Evolutionary conservation across 768 basidiomycete species (phyloP).

Genomic region (Tremella mesenterica): DNA sequence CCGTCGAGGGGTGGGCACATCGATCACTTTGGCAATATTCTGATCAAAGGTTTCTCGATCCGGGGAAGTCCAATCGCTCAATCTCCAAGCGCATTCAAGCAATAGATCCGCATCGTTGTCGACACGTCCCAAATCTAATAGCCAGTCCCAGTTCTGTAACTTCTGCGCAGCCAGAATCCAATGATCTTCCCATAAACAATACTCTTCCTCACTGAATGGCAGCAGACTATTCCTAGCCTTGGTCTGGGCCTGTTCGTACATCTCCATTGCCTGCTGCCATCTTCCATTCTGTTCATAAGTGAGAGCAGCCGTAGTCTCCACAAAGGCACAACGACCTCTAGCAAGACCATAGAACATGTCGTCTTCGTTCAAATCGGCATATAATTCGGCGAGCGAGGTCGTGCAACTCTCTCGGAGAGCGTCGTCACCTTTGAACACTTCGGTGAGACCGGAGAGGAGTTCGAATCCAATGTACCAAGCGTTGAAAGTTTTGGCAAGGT

Average conservation of each 20-base stretch:
- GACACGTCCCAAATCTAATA: constrained; percentile 77
- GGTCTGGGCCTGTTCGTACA: constrained; percentile 83
- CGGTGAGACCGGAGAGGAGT: constrained; percentile 70
- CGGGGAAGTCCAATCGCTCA: constrained; percentile 70
- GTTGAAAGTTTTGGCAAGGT: constrained; percentile 87
- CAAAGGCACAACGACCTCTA: constrained; percentile 77
- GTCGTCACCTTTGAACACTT: constrained; percentile 66
- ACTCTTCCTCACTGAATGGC: constrained; percentile 88
- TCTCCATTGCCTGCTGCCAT: constrained; percentile 83
- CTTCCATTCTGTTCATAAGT: constrained; percentile 93
- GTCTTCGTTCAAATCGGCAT: constrained; percentile 90
- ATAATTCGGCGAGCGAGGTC: constrained; percentile 87
- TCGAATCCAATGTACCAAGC: constrained; percentile 91
- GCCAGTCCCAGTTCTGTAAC: constrained; percentile 92
- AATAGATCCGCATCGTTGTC: constrained; percentile 87
- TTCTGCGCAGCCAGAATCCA: constrained; percentile 95
- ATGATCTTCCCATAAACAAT: constrained; percentile 98
- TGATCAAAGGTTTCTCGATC: constrained; percentile 62
- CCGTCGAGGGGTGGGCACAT: constrained; percentile 85
- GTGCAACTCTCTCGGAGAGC: constrained; percentile 70
- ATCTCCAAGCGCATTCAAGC: constrained; percentile 92
- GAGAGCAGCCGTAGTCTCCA: constrained; percentile 74
- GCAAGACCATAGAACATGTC: constrained; percentile 96
- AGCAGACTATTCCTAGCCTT: constrained; percentile 71
- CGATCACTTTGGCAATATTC: constrained; percentile 68